Evolutionary conservation across 495 filamentous ascomycete species (phyloP), one percentile per base, ranked within the genome.

Genomic region (Parmelia sp.): DNA sequence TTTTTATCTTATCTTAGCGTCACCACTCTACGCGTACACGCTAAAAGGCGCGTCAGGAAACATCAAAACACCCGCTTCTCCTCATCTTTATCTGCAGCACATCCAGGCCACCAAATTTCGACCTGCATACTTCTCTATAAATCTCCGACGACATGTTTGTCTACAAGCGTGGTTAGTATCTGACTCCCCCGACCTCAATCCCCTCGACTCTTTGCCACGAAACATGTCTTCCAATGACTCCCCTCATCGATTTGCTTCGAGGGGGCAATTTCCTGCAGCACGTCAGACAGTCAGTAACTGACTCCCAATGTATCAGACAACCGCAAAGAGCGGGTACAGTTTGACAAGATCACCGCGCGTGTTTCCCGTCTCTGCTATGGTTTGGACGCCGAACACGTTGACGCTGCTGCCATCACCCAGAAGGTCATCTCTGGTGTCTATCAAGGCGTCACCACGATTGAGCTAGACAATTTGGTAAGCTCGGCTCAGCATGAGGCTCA

Each of bases 361-460:
- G 94, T 98, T 51, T 98, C 94, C 35, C 84, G 94, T 60, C 84
- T 98, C 60, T 98, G 94, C 82, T 98, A 98, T 75, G 92, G 94
- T 63, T 86, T 98, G 62, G 95, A 98, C 74, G 82, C 87, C 51
- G 94, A 97, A 64, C 94, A 98, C 81, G 90, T 98, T 69, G 94
- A 98, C 78, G 91, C 94, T 57, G 94, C 94, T 60, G 92, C 94
- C 68, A 98, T 98, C 74, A 98, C 94, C 53, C 90, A 95, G 80
- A 97, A 97, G 77, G 95, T 97, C 75, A 97, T 97, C 75, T 95
- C 92, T 72, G 94, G 94, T 83, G 94, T 98, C 62, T 98, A 98
- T 81, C 92, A 96, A 73, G 94, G 94, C 74, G 94, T 98, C 63
- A 96, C 90, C 49, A 97, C 94, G 21, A 83, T 95, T 35, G 91